Percentiles rank a stretch among this genome's conserved stretches.
These are phyloP conservation scores for Rhodotorula sp. DNA, from an alignment of 1,284 basidiomycete species.

Conservation along the genomic window DNA sequence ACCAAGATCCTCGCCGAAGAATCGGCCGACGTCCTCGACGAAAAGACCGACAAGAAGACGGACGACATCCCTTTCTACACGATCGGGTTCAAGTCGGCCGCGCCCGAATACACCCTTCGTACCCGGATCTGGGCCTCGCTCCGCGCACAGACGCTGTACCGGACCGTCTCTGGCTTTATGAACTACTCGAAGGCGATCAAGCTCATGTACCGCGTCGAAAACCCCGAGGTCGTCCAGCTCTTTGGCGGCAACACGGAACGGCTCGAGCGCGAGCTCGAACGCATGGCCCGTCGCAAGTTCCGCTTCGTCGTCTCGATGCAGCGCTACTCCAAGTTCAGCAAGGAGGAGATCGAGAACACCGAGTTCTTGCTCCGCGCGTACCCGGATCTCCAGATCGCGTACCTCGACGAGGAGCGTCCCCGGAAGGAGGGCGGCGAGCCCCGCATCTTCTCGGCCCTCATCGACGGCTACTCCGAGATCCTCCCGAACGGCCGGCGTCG, in stretches of 20 bases:
- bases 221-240: slow-evolving; percentile 95
- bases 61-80: slow-evolving; percentile 98
- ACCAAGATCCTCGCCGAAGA: slow-evolving; percentile 99
- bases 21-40: slow-evolving; percentile 77
- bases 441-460: slow-evolving; percentile 89
- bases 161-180: slow-evolving; percentile 99
- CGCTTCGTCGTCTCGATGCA: slow-evolving; percentile 99
- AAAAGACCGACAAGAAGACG: slow-evolving; percentile 70
- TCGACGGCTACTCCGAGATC: slow-evolving; percentile 97
- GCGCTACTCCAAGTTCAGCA: slow-evolving; percentile 98
- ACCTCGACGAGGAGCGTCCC: slow-evolving; percentile 88
- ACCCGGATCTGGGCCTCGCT: slow-evolving; percentile 99
- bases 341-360: slow-evolving; percentile 98
- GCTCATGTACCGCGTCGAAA: slow-evolving; percentile 97
- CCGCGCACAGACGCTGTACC: slow-evolving; percentile 95
- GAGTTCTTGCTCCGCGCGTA: slow-evolving; percentile 98
- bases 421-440: slow-evolving; percentile 94
- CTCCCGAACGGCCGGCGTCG: slow-evolving; percentile 79
- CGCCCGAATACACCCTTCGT: slow-evolving; percentile 95
- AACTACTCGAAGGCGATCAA: slow-evolving; percentile 99
- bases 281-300: slow-evolving; percentile 97
- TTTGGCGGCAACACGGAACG: slow-evolving; percentile 98
- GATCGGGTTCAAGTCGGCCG: slow-evolving; percentile 98
- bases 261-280: slow-evolving; percentile 92
- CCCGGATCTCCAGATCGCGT: slow-evolving; percentile 97